Percentiles rank a stretch among this genome's conserved stretches.
phyloP scores from a whole-genome alignment of 2,329 filamentous ascomycete genomes.

The Apiospora malaysiana region DNA sequence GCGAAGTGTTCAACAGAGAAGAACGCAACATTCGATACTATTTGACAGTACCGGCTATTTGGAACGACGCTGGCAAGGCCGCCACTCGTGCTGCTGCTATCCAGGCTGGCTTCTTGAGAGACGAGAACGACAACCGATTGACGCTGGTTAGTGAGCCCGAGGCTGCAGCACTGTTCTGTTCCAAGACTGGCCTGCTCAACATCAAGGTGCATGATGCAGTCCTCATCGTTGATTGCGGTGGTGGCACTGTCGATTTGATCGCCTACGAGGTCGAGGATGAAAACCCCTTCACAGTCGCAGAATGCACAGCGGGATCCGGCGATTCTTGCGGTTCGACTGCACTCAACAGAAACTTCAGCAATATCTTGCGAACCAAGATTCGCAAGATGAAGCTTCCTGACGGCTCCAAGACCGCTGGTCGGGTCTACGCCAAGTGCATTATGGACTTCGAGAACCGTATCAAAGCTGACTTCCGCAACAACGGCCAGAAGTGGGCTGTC shows the following conservation, averaged over 20 bases:
- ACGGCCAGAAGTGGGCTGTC: conserved; percentile 96
- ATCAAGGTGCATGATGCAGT: conserved; percentile 86
- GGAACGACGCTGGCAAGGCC: conserved; percentile 98
- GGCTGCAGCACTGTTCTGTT: conserved; percentile 95
- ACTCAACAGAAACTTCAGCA: conserved; percentile 21
- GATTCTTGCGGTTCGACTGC: conserved; percentile 21
- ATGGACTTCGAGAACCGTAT: conserved; percentile 22
- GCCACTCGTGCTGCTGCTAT: conserved; percentile 95
- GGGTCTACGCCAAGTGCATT: conserved; percentile 57
- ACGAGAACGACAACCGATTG: conserved; percentile 96
- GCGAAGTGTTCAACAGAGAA: conserved; percentile 97
- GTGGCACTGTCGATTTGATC: conserved; percentile 23
- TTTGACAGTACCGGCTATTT: conserved; percentile 97
- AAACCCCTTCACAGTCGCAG: conserved; percentile 20
- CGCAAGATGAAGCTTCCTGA: conserved; percentile 22
- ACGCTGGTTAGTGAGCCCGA: conserved; percentile 96
- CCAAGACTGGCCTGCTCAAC: conserved; percentile 93
- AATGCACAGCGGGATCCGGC: conserved; percentile 20
- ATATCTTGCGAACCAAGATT: conserved; percentile 20
- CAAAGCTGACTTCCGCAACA: conserved; percentile 21
- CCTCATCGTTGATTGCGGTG: conserved; percentile 21
- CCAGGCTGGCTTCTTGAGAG: conserved; percentile 93
- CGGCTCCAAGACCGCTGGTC: conserved; percentile 88
- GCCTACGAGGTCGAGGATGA: conserved; percentile 21
- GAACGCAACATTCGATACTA: conserved; percentile 98